Conservation (phyloP, 352 stramenopile genomes). For the Phytophthora fragariaefolia region DNA sequence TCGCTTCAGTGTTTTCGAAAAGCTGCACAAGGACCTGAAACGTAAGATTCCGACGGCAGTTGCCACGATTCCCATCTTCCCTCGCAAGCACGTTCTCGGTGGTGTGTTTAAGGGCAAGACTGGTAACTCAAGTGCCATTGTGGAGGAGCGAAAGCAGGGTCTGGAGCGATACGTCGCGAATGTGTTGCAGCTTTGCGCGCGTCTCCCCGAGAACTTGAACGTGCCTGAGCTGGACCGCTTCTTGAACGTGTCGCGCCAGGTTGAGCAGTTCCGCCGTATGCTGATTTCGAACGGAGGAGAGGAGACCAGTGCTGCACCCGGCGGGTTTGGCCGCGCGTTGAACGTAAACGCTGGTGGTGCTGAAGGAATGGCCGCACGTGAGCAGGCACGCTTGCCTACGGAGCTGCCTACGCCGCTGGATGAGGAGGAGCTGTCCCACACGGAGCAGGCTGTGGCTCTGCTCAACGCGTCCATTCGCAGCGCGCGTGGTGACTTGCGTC, state of each 20-base stretch:
- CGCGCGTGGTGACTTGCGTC: conserved; percentile 79
- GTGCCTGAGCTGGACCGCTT: conserved; percentile 89
- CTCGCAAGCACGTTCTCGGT: conserved; percentile 85
- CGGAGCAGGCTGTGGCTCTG: conserved; percentile 80
- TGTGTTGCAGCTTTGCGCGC: conserved; percentile 84
- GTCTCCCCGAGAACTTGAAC: conserved; percentile 78
- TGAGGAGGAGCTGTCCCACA: conserved; percentile 87
- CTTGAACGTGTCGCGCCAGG: conserved; percentile 85
- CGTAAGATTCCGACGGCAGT: conserved; percentile 41
- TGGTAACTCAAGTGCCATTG: conserved; percentile 86
- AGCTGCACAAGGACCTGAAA: conserved; percentile 45
- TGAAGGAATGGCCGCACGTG: conserved; percentile 79
- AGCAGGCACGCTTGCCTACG: conserved; percentile 80
- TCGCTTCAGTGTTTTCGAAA: conserved; percentile 46
- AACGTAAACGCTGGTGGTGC: conserved; percentile 75
- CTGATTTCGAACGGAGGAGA: conserved; percentile 41
- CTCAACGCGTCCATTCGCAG: conserved; percentile 84
- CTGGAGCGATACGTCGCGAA: conserved; percentile 86
- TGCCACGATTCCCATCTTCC: conserved; percentile 64
- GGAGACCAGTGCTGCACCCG: conserved; percentile 31
- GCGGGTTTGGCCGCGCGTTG: conserved; percentile 46
- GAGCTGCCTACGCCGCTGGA: conserved; percentile 86
- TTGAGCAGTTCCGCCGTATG: conserved; percentile 86
- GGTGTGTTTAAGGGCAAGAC: conserved; percentile 87
- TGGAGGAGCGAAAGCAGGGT: conserved; percentile 84